phyloP scores from a whole-genome alignment of 352 stramenopile genomes.

The Peronosclerospora sorghi region DNA sequence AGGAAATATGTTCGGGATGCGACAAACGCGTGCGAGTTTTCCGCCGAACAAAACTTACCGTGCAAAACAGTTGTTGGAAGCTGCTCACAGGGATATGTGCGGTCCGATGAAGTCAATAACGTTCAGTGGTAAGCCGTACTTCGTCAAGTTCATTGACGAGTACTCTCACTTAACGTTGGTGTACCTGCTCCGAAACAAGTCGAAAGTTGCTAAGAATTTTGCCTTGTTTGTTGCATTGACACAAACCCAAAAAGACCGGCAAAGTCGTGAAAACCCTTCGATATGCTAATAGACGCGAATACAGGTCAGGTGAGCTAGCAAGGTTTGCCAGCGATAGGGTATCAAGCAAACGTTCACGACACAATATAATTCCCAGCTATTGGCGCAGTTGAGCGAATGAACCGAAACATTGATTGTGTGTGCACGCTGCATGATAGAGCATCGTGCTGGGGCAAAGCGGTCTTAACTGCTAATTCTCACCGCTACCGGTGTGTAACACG shows the following conservation, averaged over 20 bases:
- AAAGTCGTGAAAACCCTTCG: background rate
- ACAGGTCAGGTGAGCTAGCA: background rate
- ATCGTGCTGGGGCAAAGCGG: conserved; percentile 6
- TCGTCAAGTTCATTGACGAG: conserved; percentile 1
- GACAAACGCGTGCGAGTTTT: background rate
- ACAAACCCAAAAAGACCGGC: too few species aligned
- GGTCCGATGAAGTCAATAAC: background rate
- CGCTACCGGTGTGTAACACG: too few species aligned
- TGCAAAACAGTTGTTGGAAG: background rate
- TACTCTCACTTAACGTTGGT: background rate
- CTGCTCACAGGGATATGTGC: background rate
- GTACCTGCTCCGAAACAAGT: conserved; percentile 5
- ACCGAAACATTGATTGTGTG: background rate
- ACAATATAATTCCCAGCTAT: background rate
- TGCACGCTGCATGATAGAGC: conserved; percentile 1
- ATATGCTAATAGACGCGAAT: conserved; percentile 1
- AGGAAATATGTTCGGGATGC: background rate
- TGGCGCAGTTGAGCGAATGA: background rate
- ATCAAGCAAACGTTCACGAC: background rate
- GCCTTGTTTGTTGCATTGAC: conserved; percentile 6
- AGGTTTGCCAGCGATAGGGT: background rate
- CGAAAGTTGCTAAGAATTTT: conserved; percentile 6
- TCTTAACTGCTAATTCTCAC: background rate
- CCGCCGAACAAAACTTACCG: background rate
- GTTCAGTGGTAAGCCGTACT: conserved; percentile 1